Evolutionary conservation across 2,329 filamentous ascomycete genomes (phyloP).

Genomic region (Aspergillus sp.): DNA sequence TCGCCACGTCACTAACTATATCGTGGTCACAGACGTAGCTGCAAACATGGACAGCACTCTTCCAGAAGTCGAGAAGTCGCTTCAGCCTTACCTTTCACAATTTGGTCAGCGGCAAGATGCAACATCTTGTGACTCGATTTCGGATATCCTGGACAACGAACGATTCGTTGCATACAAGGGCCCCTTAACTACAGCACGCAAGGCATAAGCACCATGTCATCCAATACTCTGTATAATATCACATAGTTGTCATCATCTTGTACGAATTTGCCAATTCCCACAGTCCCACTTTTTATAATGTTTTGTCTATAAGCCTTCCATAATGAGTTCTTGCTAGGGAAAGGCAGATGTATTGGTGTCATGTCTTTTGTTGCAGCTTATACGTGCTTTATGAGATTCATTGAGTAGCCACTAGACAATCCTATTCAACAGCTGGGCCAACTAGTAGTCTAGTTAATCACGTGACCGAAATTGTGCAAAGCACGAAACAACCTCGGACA

Average conservation of each 20-base stretch:
- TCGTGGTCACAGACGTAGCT: conserved; percentile 37
- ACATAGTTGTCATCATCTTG: not conserved
- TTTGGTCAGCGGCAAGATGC: conserved; percentile 45
- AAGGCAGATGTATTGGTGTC: too few species aligned
- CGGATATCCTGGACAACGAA: conserved; percentile 41
- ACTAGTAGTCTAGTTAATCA: not conserved
- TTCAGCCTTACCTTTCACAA: conserved; percentile 43
- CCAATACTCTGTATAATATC: conserved; percentile 7
- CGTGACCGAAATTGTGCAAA: not conserved
- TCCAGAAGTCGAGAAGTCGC: conserved; percentile 41
- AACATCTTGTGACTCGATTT: conserved; percentile 31
- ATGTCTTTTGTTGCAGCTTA: too few species aligned
- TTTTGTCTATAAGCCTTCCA: too few species aligned
- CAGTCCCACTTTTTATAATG: not conserved
- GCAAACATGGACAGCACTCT: conserved; percentile 44
- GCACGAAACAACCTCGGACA: not conserved
- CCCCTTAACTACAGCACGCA: conserved; percentile 37
- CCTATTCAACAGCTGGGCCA: too few species aligned
- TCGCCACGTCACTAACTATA: not conserved
- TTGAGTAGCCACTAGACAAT: too few species aligned
- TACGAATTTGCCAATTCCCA: not conserved
- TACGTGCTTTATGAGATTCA: not conserved
- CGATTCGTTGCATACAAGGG: conserved; percentile 39
- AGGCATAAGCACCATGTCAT: conserved; percentile 17
- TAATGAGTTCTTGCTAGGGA: too few species aligned